Percentiles rank a stretch among this genome's conserved stretches.
phyloP scores from a whole-genome alignment of 2,329 filamentous ascomycete species.

The Trichophyton verrucosum region DNA sequence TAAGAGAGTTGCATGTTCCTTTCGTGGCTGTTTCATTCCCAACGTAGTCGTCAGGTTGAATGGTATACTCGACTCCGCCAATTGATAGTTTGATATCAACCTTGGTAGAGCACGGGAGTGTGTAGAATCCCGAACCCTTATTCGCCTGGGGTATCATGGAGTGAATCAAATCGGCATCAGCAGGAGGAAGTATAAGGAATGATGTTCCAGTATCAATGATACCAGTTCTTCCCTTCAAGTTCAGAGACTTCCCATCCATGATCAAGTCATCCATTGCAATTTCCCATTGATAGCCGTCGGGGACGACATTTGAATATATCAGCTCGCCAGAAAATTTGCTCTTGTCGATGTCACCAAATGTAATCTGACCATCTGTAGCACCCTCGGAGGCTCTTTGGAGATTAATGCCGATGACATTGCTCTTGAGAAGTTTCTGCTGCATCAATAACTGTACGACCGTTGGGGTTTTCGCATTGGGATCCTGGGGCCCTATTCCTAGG shows the following conservation, averaged over 20 bases:
- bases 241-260: conserved; percentile 47
- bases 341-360: conserved; percentile 58
- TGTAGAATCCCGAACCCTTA: conserved; percentile 42
- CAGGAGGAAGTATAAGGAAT: conserved; percentile 58
- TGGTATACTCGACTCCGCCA: conserved; percentile 51
- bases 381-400: conserved; percentile 56
- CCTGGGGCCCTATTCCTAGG: conserved; percentile 58
- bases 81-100: conserved; percentile 53
- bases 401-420: conserved; percentile 59
- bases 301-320: conserved; percentile 47
- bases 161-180: conserved; percentile 57
- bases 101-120: conserved; percentile 60
- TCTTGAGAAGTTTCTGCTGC: conserved; percentile 43
- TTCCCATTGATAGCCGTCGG: conserved; percentile 53
- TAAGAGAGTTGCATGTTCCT: conserved; percentile 49
- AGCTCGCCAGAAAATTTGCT: conserved; percentile 57
- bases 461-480: conserved; percentile 41
- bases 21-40: conserved; percentile 20
- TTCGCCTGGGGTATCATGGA: conserved; percentile 49
- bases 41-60: conserved; percentile 62
- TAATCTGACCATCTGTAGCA: conserved; percentile 60
- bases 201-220: conserved; percentile 80
- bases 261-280: conserved; percentile 55
- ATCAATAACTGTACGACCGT: conserved; percentile 56
- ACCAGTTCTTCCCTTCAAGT: conserved; percentile 44